A percentile compares a stretch with the other conserved stretches of the same genome.
Conservation (phyloP, 108 stramenopile genomes). For the Discostella pseudostelligera region DNA sequence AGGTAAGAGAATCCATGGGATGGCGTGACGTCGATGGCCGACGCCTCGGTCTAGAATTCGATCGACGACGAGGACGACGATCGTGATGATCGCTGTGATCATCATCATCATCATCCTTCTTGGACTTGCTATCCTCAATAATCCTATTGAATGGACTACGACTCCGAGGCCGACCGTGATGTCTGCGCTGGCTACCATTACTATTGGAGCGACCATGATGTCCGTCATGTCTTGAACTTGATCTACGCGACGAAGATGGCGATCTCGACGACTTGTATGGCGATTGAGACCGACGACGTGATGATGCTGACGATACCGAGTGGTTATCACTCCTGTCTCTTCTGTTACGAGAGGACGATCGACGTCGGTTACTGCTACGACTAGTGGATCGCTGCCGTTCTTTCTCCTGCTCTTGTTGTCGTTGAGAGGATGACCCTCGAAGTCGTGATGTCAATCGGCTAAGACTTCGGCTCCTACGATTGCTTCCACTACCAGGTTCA, state of each 20-base stretch:
- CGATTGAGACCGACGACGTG: not conserved
- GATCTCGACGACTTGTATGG: not conserved
- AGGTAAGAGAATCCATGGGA: not conserved
- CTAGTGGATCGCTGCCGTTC: constrained; percentile 2
- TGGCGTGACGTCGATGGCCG: not conserved
- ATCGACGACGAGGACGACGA: not conserved
- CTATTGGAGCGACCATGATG: not conserved
- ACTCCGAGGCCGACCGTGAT: constrained; percentile 2
- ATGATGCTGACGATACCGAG: not conserved
- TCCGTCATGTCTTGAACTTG: not conserved
- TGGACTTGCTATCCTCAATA: not conserved
- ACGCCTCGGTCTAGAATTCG: not conserved
- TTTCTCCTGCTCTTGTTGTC: not conserved
- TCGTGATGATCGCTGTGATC: not conserved
- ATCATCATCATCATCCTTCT: not conserved
- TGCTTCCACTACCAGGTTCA: constrained; percentile 6
- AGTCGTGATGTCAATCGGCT: not conserved
- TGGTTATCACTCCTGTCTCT: not conserved
- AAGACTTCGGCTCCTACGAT: constrained; percentile 1
- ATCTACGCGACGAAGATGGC: not conserved
- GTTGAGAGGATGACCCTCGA: constrained; percentile 1
- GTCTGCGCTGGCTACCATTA: not conserved
- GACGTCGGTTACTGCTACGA: not conserved
- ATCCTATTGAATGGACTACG: constrained; percentile 4
- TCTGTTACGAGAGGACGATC: not conserved